A percentile compares a stretch with the other conserved stretches of the same genome.
Evolutionary conservation across 352 stramenopile species (phyloP).

Genomic region (Globisporangium ultimum): DNA sequence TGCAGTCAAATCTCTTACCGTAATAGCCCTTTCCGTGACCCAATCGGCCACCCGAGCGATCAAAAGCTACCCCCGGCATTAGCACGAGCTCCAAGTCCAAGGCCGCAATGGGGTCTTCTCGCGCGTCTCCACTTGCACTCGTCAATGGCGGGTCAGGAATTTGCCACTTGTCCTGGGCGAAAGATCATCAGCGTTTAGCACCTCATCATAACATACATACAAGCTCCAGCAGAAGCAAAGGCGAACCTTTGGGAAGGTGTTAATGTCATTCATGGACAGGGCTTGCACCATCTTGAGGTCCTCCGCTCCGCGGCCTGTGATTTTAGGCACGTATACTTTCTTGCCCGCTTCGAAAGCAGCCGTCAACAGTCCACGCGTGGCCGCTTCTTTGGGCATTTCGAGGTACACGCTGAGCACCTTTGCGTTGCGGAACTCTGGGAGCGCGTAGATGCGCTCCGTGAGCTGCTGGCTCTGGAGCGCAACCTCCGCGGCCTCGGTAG

Average conservation of each 20-base stretch:
- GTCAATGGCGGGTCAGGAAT: constrained; percentile 74
- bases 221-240: background rate
- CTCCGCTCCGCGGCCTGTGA: constrained; percentile 52
- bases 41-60: constrained; percentile 66
- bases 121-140: constrained; percentile 14
- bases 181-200: constrained; percentile 2
- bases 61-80: constrained; percentile 81
- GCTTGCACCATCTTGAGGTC: constrained; percentile 81
- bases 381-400: constrained; percentile 80
- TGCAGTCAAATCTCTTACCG: constrained; percentile 29
- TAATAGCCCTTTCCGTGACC: constrained; percentile 90
- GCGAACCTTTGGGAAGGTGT: constrained; percentile 74
- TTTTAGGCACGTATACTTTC: constrained; percentile 89
- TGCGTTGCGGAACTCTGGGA: constrained; percentile 49
- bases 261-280: constrained; percentile 60
- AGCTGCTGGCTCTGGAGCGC: constrained; percentile 46
- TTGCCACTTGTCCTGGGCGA: constrained; percentile 79
- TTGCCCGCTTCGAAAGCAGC: constrained; percentile 58
- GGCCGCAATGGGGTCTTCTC: constrained; percentile 40
- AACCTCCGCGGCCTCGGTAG: constrained; percentile 41
- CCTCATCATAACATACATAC: background rate
- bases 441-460: constrained; percentile 33
- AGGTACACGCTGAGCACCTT: constrained; percentile 75
- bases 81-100: constrained; percentile 77
- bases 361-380: constrained; percentile 47